These are phyloP conservation scores for Vitis vinifera DNA, from an alignment of 164 flowering plant genomes.

Conservation along the genomic window DNA sequence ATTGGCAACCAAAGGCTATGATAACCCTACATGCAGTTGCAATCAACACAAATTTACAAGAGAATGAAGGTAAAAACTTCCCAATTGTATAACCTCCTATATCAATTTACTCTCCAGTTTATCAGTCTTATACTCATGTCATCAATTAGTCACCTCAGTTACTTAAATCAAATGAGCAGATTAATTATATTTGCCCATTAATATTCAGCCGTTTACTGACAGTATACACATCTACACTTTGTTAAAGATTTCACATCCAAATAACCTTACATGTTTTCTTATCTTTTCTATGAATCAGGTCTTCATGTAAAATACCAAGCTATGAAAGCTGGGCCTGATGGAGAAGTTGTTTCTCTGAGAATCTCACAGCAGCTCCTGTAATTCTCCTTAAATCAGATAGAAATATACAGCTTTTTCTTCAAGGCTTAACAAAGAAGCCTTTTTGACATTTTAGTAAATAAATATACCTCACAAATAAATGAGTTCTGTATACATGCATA, in stretches of 20 bases:
- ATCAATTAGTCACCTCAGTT: neutral
- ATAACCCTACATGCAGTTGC: constrained; percentile 73
- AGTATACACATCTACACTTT: neutral
- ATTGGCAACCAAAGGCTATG: constrained; percentile 86
- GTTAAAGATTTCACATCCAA: neutral
- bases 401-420: too few relatives aligned
- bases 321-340: constrained; percentile 68
- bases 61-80: constrained; percentile 63
- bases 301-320: constrained; percentile 63
- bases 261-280: neutral
- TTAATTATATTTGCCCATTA: too few relatives aligned
- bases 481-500: neutral
- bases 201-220: too few relatives aligned
- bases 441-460: neutral
- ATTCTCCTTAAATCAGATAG: constrained; percentile 4
- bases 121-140: too few relatives aligned
- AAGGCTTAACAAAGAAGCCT: neutral
- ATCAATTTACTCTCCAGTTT: neutral
- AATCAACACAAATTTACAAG: constrained; percentile 79
- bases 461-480: neutral
- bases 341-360: constrained; percentile 76
- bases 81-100: neutral
- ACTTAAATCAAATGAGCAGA: neutral
- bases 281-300: constrained; percentile 44
- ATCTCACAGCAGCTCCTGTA: constrained; percentile 89